Conservation (phyloP, 257 asterid species). For the Perilla frutescens region DNA sequence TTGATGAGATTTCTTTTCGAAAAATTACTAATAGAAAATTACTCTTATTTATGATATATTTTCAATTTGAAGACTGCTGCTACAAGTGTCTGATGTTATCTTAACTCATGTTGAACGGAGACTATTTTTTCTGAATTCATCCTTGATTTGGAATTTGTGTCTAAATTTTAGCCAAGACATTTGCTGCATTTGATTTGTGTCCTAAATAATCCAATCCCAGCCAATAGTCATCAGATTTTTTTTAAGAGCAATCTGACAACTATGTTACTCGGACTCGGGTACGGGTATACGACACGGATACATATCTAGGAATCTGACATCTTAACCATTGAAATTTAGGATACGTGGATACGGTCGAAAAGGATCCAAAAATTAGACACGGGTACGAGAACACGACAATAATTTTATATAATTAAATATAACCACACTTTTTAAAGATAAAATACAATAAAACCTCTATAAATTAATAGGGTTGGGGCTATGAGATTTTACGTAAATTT, state of each 20-base stretch:
- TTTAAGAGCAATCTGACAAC: not conserved
- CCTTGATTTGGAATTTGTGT: not conserved
- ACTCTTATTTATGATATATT: not conserved
- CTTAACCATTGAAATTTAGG: no score
- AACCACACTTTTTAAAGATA: no score
- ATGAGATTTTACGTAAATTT: no score
- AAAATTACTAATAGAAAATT: not conserved
- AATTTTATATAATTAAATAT: no score
- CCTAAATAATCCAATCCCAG: not conserved
- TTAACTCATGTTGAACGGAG: not conserved
- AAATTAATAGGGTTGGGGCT: no score
- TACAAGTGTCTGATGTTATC: not conserved
- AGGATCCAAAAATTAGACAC: no score
- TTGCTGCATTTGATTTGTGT: not conserved
- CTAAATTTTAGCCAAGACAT: conserved; percentile 1
- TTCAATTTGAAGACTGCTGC: conserved; percentile 3
- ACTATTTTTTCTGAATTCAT: not conserved
- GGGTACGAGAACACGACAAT: no score
- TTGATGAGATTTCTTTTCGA: not conserved
- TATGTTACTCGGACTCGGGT: not conserved
- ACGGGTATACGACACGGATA: no score
- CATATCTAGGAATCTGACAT: no score
- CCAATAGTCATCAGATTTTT: not conserved
- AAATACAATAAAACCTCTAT: no score
- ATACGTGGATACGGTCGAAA: no score